These are phyloP conservation scores for Ophiostoma quercus DNA, from an alignment of 2,329 filamentous ascomycete species.

Conservation along the genomic window DNA sequence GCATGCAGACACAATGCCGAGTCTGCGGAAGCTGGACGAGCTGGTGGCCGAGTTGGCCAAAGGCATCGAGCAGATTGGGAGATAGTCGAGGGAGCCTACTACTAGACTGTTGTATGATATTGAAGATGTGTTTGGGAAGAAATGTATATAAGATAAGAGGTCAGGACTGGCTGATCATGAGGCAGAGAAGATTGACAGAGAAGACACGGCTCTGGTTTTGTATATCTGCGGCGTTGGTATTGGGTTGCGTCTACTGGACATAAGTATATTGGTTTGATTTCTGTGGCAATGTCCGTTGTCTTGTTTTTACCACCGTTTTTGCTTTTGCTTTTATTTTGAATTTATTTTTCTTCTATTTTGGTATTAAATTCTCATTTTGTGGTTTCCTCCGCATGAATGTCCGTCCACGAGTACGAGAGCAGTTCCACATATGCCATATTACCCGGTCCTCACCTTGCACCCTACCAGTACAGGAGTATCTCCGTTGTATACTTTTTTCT, in stretches of 20 bases:
- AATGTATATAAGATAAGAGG: background rate
- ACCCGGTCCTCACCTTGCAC: background rate
- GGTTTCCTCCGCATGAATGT: background rate
- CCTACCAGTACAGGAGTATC: background rate
- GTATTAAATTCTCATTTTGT: background rate
- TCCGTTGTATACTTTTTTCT: background rate
- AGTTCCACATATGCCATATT: background rate
- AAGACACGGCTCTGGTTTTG: background rate
- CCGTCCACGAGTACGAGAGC: background rate
- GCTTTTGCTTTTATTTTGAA: background rate
- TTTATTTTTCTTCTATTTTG: background rate
- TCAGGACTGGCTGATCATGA: background rate
- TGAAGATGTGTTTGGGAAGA: background rate
- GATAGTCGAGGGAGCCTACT: background rate
- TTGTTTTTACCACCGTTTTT: background rate
- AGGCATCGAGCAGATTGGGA: constrained; percentile 8
- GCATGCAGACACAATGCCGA: constrained; percentile 19
- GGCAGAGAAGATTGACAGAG: background rate
- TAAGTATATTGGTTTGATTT: background rate
- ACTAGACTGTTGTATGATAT: background rate
- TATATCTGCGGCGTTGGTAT: background rate
- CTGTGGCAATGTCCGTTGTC: background rate
- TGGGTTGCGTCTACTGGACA: background rate
- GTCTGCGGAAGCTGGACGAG: background rate
- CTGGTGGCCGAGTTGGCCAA: background rate